Evolutionary conservation across 768 basidiomycete species (phyloP), one percentile per base, ranked within the genome.

Genomic region (Xanthoconium stramineum): DNA sequence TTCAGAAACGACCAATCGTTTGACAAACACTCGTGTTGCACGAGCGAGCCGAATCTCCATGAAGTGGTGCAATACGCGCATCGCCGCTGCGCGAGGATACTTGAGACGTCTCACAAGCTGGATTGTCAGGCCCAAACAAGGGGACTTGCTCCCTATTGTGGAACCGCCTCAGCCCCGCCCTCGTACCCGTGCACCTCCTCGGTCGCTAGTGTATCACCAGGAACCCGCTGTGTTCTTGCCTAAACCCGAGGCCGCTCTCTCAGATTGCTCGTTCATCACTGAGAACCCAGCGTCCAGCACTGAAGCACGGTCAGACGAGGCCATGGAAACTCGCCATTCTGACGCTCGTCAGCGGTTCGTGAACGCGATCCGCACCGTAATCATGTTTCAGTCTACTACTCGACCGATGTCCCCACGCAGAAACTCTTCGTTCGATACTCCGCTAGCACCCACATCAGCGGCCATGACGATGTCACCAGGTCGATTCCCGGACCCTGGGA

Each of bases 291-390:
- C 62, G 36, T 69, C 68, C 40, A 66, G 60, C 28, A 55, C 63
- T 8, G 69, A 69, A 52, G 71, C 58, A 37, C 63, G 47, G 11
- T 55, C 68, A 48, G 70, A 72, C 32, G 72, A 72, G 50, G 65
- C 57, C 19, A 56, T 53, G 13, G 61, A 54, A 29, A 61, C 62
- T 17, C 65, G 70, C 13, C 69, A 58, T 14, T 62, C 66, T 61
- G 54, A 67, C n/a, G 67, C 71, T 13, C 69, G 71, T 43, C 59
- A 68, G 29, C 75, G 80, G 32, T 76, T 80, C 50, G 67, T 63
- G 46, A 74, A 73, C 57, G 73, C 76, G 13, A 79, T 80, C 20
- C 76, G 78, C 33, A 75, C 75, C 38, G 78, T 81, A 17, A 77
- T 78, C 56, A 79, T 78, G 72, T 65, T 74, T 63, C 73, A 74